Percentiles rank a stretch among this genome's conserved stretches.
phyloP scores from a whole-genome alignment of 768 basidiomycete genomes.

The Xerocomellus intermedius region DNA sequence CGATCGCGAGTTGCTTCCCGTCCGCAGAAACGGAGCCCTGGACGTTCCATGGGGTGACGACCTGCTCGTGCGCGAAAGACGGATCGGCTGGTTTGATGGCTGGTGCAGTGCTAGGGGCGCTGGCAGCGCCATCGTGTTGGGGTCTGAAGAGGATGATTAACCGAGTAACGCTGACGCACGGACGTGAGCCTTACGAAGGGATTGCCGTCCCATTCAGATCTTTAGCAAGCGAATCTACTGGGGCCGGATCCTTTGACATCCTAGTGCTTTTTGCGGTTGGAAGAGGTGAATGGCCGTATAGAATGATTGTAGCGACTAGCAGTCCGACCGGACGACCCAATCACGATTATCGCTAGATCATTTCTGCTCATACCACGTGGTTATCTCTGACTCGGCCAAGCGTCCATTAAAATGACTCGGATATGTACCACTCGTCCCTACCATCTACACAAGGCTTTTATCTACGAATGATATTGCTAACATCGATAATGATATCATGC shows the following conservation, averaged over 20 bases:
- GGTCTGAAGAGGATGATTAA: conserved; percentile 11
- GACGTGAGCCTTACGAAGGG: conserved; percentile 28
- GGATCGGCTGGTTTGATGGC: conserved; percentile 33
- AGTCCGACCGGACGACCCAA: not conserved
- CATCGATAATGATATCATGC: conserved; percentile 30
- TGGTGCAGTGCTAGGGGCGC: conserved; percentile 21
- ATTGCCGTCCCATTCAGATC: conserved; percentile 27
- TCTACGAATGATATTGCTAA: conserved; percentile 16
- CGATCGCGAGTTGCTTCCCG: conserved; percentile 89
- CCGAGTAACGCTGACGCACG: not conserved
- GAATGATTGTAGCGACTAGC: not conserved
- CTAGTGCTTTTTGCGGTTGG: not conserved
- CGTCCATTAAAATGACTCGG: not conserved
- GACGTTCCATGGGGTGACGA: conserved; percentile 98
- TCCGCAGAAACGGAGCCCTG: conserved; percentile 85
- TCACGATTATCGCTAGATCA: conserved; percentile 7
- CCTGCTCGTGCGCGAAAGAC: conserved; percentile 52
- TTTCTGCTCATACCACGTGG: too few relatives aligned
- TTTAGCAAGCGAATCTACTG: conserved; percentile 29
- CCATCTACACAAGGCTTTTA: conserved; percentile 1
- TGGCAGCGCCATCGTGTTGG: conserved; percentile 7
- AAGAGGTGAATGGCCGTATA: not conserved
- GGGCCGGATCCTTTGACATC: conserved; percentile 28
- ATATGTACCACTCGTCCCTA: not conserved
- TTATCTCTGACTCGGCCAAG: not conserved